Conservation (phyloP, 148 eudicot species). For the Vaccinium myrtillus region DNA sequence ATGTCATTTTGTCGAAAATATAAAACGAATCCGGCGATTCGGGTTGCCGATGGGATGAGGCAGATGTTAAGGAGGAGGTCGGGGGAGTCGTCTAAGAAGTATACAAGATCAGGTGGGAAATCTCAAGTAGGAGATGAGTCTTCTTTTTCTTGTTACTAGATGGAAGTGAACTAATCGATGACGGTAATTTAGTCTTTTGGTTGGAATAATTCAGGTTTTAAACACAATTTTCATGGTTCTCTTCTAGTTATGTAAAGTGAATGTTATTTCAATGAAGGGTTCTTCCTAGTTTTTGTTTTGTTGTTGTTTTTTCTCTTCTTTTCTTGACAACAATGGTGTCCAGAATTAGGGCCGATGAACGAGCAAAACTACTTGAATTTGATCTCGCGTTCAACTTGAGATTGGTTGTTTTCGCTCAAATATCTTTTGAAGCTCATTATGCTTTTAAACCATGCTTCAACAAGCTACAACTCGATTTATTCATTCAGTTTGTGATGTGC, state of each 20-base stretch:
- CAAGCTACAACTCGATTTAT: not conserved
- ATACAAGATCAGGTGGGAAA: conserved; percentile 34
- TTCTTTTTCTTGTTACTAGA: conserved; percentile 17
- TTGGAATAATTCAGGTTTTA: not conserved
- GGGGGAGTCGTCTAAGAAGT: conserved; percentile 29
- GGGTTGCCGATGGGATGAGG: conserved; percentile 70
- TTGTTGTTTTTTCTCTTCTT: not conserved
- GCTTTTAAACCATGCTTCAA: not conserved
- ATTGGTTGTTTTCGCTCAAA: not conserved
- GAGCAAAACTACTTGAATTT: not conserved
- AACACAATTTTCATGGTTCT: not conserved
- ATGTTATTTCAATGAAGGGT: not conserved
- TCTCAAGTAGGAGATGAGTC: conserved; percentile 34
- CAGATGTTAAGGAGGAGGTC: conserved; percentile 70
- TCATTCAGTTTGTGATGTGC: not conserved
- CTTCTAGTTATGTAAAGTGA: not conserved
- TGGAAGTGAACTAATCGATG: not conserved
- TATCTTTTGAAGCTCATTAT: not conserved
- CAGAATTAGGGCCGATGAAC: not conserved
- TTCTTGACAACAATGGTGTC: not conserved
- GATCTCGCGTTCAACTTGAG: not conserved
- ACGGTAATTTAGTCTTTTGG: not conserved
- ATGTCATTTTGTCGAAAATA: conserved; percentile 67
- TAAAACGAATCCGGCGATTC: conserved; percentile 59
- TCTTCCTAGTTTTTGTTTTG: not conserved